phyloP scores from a whole-genome alignment of 208 protist genomes.

The Wallacemonas sp. region DNA sequence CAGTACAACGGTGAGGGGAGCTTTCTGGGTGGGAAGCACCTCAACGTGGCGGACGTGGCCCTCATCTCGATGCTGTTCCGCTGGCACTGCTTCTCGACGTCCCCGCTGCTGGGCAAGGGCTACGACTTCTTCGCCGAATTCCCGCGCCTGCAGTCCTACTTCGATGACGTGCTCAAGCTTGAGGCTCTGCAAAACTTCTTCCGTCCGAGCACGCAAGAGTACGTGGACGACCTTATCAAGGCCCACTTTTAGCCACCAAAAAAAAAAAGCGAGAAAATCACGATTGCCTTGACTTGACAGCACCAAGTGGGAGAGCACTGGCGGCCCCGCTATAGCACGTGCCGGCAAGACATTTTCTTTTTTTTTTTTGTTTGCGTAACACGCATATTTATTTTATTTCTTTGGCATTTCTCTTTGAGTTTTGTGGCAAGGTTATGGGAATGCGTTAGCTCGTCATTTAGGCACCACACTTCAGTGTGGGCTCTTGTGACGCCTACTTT shows the following conservation, averaged over 20 bases:
- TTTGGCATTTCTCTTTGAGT: no score
- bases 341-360: neutral
- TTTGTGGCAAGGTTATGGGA: no score
- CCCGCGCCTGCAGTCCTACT: constrained; percentile 14
- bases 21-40: neutral
- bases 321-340: no score
- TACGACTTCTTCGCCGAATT: constrained; percentile 17
- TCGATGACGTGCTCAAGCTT: constrained; percentile 12
- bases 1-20: constrained; percentile 1
- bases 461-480: no score
- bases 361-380: constrained; percentile 1
- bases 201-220: constrained; percentile 11
- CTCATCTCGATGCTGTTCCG: constrained; percentile 17
- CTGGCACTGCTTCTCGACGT: constrained; percentile 10
- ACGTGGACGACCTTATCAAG: constrained; percentile 16
- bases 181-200: constrained; percentile 10
- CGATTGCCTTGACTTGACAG: no score
- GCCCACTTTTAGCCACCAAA: constrained; percentile 11
- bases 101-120: constrained; percentile 3
- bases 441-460: no score
- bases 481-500: no score
- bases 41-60: constrained; percentile 15
- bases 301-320: no score
- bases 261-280: constrained; percentile 5
- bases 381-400: neutral